phyloP scores from a whole-genome alignment of 2,329 filamentous ascomycete species.

The Talaromyces amestolkiae region DNA sequence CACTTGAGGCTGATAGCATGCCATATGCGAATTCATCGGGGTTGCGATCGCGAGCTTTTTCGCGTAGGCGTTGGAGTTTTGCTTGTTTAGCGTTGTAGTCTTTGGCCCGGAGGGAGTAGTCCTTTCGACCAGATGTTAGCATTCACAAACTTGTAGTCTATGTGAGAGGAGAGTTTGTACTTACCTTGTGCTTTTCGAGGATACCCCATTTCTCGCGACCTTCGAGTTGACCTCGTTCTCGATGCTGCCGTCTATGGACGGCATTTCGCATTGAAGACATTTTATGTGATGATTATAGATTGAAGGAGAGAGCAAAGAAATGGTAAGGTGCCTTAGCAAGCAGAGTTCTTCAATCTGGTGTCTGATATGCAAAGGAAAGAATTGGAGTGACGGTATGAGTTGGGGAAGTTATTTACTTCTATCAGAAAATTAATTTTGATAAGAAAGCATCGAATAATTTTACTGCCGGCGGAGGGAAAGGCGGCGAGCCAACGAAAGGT shows the following conservation, averaged over 20 bases:
- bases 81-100: constrained; percentile 63
- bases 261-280: constrained; percentile 62
- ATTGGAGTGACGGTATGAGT: neutral
- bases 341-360: too few relatives aligned
- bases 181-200: constrained; percentile 89
- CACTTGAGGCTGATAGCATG: constrained; percentile 56
- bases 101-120: constrained; percentile 64
- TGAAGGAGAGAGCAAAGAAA: neutral
- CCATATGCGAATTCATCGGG: constrained; percentile 66
- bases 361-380: neutral
- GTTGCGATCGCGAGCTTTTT: constrained; percentile 61
- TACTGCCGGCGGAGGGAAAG: constrained; percentile 19
- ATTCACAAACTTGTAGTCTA: too few relatives aligned
- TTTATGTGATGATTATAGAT: constrained; percentile 17
- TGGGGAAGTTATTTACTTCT: neutral
- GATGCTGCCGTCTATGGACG: constrained; percentile 78
- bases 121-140: constrained; percentile 29
- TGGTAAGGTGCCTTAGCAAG: neutral
- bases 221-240: constrained; percentile 81
- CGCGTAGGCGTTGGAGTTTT: constrained; percentile 57
- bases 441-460: constrained; percentile 4
- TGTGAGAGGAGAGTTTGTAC: neutral
- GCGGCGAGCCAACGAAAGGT: neutral
- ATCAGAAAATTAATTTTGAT: constrained; percentile 3
- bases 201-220: constrained; percentile 85